Conservation (phyloP, 805 yeast species). For the Candida alai region DNA sequence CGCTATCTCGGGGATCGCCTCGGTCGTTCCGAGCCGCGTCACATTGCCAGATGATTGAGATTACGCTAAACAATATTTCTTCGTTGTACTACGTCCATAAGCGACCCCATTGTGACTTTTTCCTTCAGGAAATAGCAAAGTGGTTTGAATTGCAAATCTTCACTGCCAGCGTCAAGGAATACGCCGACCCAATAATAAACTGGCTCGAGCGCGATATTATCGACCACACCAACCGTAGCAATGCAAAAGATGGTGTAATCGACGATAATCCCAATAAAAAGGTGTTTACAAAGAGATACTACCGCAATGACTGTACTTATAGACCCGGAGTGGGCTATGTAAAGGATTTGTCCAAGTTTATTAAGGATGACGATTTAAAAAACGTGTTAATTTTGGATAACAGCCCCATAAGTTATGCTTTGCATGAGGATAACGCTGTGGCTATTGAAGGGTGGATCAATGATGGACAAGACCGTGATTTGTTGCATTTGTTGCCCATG, state of each 20-base stretch:
- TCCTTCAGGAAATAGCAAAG: conserved; percentile 67
- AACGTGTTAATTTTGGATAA: conserved; percentile 81
- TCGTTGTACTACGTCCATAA: conserved; percentile 87
- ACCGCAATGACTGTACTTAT: conserved; percentile 75
- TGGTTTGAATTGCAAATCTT: conserved; percentile 91
- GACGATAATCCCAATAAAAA: conserved; percentile 12
- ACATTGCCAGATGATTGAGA: conserved; percentile 74
- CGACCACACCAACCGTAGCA: conserved; percentile 5
- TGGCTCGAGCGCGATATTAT: conserved; percentile 69
- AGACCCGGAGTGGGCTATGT: conserved; percentile 82
- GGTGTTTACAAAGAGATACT: conserved; percentile 54
- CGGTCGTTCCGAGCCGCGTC: conserved; percentile 34
- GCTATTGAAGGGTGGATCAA: conserved; percentile 97
- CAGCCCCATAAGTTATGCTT: conserved; percentile 84
- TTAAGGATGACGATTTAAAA: conserved; percentile 68
- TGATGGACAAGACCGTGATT: conserved; percentile 86
- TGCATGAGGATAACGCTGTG: conserved; percentile 84
- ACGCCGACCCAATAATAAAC: conserved; percentile 96
- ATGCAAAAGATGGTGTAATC: too few relatives aligned
- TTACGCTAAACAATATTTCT: conserved; percentile 61
- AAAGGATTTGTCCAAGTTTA: conserved; percentile 38
- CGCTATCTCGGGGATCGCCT: conserved; percentile 66
- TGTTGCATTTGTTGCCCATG: conserved; percentile 78
- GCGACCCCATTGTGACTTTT: conserved; percentile 86
- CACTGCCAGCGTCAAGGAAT: conserved; percentile 91